Evolutionary conservation across 768 basidiomycete species (phyloP).

Genomic region (Calocybe cyanea): DNA sequence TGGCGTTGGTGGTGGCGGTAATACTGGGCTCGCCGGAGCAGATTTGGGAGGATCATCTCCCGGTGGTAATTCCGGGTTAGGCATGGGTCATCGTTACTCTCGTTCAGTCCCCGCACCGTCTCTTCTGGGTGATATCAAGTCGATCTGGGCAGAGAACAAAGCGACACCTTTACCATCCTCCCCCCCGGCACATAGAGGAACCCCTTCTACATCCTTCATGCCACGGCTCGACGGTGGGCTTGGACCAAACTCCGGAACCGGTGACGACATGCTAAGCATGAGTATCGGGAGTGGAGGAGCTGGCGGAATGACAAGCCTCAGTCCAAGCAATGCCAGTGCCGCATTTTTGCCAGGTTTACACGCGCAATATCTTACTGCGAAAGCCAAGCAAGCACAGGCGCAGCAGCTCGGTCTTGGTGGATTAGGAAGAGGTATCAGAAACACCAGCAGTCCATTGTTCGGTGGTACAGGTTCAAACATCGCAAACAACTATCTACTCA

Average conservation of each 20-base stretch:
- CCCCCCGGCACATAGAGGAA: constrained; percentile 36
- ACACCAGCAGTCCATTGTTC: constrained; percentile 28
- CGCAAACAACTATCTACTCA: constrained; percentile 27
- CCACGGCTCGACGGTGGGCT: constrained; percentile 29
- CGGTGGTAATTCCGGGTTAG: constrained; percentile 12
- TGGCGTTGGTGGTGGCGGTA: not conserved
- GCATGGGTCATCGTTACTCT: constrained; percentile 66
- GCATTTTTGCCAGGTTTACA: constrained; percentile 77
- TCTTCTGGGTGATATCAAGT: constrained; percentile 69
- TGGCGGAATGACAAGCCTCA: constrained; percentile 34
- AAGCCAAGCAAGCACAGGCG: constrained; percentile 33
- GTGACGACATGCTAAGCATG: constrained; percentile 33
- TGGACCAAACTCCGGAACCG: constrained; percentile 9
- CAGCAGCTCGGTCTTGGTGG: constrained; percentile 26
- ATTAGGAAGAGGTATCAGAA: constrained; percentile 27
- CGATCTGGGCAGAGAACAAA: constrained; percentile 71
- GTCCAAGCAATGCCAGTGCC: constrained; percentile 76
- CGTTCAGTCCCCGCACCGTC: constrained; percentile 79
- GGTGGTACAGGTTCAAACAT: constrained; percentile 16
- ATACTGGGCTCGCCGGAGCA: constrained; percentile 13
- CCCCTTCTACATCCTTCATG: constrained; percentile 51
- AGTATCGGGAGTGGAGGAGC: constrained; percentile 31
- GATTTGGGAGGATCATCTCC: constrained; percentile 6
- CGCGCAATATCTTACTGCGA: constrained; percentile 56
- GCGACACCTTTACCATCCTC: constrained; percentile 25